Conservation (phyloP, 169 alveolate species). For the Eimeria nieschulzi region DNA sequence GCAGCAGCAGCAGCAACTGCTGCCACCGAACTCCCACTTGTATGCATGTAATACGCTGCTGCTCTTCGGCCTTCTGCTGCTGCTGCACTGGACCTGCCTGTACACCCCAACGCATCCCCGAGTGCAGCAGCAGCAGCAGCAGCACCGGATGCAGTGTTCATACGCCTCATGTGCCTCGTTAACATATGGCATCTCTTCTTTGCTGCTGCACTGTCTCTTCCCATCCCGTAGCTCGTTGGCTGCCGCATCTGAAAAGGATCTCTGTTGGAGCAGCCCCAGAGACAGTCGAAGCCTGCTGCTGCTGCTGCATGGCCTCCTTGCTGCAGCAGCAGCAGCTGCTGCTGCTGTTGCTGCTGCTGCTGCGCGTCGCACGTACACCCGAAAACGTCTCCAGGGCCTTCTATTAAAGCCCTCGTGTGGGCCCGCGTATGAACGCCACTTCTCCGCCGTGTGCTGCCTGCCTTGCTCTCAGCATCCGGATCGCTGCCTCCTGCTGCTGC, state of each 20-base stretch:
- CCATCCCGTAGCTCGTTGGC: neutral
- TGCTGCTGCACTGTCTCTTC: constrained; percentile 50
- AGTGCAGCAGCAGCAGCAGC: constrained; percentile 20
- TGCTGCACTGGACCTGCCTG: neutral
- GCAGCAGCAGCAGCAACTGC: constrained; percentile 29
- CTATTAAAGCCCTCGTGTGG: constrained; percentile 5
- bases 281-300: constrained; percentile 18
- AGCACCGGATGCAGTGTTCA: constrained; percentile 23
- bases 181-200: constrained; percentile 28
- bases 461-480: constrained; percentile 4
- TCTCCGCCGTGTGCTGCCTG: constrained; percentile 3
- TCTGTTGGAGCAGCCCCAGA: constrained; percentile 40
- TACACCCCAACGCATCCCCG: neutral
- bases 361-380: neutral
- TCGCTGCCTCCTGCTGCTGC: constrained; percentile 37
- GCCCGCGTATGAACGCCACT: constrained; percentile 46
- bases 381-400: constrained; percentile 1
- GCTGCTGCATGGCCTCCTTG: constrained; percentile 21
- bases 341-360: constrained; percentile 47
- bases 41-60: constrained; percentile 7
- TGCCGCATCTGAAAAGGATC: constrained; percentile 48
- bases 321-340: constrained; percentile 44
- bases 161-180: constrained; percentile 17
- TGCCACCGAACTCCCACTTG: constrained; percentile 6
- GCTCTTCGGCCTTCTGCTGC: constrained; percentile 34